Evolutionary conservation across 257 asterid species (phyloP).

Genomic region (Solanum sejunctum): DNA sequence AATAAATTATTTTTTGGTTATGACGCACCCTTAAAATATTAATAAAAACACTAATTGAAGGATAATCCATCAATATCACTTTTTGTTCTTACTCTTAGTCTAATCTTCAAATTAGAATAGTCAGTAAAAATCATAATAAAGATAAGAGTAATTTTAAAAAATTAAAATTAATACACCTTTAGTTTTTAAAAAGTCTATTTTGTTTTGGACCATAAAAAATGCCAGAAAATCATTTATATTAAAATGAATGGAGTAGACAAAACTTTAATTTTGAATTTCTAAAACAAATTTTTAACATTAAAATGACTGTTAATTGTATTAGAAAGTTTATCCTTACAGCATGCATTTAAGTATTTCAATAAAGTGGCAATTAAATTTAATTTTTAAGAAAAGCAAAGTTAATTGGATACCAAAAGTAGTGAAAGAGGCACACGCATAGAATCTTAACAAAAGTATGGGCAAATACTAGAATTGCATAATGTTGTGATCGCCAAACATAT

Average conservation of each 20-base stretch:
- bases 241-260: background rate
- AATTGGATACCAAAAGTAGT: constrained; percentile 7
- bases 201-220: no score
- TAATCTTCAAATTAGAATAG: background rate
- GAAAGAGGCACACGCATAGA: constrained; percentile 19
- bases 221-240: no score
- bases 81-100: background rate
- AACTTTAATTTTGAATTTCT: no score
- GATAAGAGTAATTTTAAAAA: background rate
- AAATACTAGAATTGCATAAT: background rate
- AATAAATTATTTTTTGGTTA: no score
- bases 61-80: background rate
- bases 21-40: background rate
- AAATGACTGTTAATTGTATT: background rate
- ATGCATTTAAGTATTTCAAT: background rate
- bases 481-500: background rate
- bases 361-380: background rate
- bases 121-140: background rate
- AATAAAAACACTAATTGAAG: background rate
- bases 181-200: no score
- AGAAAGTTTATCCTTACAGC: background rate
- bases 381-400: background rate
- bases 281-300: no score
- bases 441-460: constrained; percentile 15
- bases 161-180: background rate